Conservation (phyloP, 495 filamentous ascomycete genomes). For the Endocarpon pusillum region DNA sequence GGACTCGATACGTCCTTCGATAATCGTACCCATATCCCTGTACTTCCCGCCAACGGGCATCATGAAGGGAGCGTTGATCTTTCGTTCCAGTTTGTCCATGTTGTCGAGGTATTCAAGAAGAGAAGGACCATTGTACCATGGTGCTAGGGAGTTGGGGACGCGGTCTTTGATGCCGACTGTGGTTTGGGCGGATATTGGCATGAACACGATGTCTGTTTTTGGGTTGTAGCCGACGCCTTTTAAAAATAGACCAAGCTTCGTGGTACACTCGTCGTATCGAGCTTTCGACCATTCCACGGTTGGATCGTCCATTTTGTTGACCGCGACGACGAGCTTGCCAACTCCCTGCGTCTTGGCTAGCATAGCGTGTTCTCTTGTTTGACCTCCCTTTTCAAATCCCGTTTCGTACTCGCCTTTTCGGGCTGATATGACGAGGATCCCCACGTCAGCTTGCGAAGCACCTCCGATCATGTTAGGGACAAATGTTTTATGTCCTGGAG, state of each 20-base stretch:
- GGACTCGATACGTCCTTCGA: constrained; percentile 92
- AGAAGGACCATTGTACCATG: constrained; percentile 86
- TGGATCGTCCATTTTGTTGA: constrained; percentile 98
- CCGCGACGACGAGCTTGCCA: constrained; percentile 77
- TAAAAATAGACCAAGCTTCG: constrained; percentile 74
- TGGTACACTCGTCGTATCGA: constrained; percentile 79
- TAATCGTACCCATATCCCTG: constrained; percentile 91
- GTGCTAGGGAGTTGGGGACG: constrained; percentile 52
- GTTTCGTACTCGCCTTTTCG: constrained; percentile 99
- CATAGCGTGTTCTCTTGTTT: constrained; percentile 93
- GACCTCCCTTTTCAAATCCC: constrained; percentile 96
- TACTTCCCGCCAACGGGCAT: constrained; percentile 95
- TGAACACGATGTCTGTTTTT: constrained; percentile 80
- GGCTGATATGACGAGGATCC: constrained; percentile 88
- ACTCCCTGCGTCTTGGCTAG: constrained; percentile 97
- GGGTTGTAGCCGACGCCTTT: constrained; percentile 83
- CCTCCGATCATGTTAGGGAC: constrained; percentile 95
- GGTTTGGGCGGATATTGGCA: constrained; percentile 88
- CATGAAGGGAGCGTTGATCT: constrained; percentile 97
- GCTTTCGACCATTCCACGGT: constrained; percentile 92
- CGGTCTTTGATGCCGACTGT: constrained; percentile 76
- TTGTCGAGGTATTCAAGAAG: constrained; percentile 82
- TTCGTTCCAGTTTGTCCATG: constrained; percentile 86
- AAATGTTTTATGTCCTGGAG: constrained; percentile 91
- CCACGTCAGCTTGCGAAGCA: constrained; percentile 89